Evolutionary conservation across 2,329 filamentous ascomycete genomes (phyloP).

Genomic region (Diplocarpon mali): DNA sequence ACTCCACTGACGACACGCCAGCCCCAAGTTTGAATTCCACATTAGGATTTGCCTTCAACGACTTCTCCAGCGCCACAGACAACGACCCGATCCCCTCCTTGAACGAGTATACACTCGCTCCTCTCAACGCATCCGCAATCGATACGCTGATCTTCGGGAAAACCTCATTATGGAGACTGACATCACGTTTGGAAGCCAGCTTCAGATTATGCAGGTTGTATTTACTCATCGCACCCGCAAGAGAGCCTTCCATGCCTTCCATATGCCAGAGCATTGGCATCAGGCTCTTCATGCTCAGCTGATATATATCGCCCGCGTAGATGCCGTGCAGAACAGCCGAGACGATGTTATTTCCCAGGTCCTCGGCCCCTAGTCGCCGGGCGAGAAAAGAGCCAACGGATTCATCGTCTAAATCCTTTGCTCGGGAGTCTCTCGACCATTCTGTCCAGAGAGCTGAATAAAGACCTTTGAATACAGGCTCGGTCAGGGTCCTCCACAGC

Average conservation of each 20-base stretch:
- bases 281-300: constrained; percentile 62
- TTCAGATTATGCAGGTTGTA: neutral
- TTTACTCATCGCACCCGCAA: constrained; percentile 5
- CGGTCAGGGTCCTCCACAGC: constrained; percentile 31
- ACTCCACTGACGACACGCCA: constrained; percentile 37
- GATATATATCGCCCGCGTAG: constrained; percentile 79
- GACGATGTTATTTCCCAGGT: constrained; percentile 57
- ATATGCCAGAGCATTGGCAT: constrained; percentile 17
- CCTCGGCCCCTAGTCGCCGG: constrained; percentile 39
- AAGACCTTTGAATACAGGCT: constrained; percentile 44
- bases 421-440: constrained; percentile 25
- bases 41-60: constrained; percentile 41
- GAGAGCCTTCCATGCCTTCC: constrained; percentile 14
- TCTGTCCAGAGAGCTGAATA: constrained; percentile 21
- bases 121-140: constrained; percentile 17
- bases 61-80: constrained; percentile 39
- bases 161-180: constrained; percentile 4
- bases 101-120: constrained; percentile 36
- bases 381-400: constrained; percentile 59
- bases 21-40: constrained; percentile 45
- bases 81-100: constrained; percentile 53
- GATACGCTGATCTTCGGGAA: constrained; percentile 1
- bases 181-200: neutral
- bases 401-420: constrained; percentile 43
- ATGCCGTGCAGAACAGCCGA: constrained; percentile 79